phyloP scores from a whole-genome alignment of 371 early-diverging fungal species.

The Syncephalastrum sp. region DNA sequence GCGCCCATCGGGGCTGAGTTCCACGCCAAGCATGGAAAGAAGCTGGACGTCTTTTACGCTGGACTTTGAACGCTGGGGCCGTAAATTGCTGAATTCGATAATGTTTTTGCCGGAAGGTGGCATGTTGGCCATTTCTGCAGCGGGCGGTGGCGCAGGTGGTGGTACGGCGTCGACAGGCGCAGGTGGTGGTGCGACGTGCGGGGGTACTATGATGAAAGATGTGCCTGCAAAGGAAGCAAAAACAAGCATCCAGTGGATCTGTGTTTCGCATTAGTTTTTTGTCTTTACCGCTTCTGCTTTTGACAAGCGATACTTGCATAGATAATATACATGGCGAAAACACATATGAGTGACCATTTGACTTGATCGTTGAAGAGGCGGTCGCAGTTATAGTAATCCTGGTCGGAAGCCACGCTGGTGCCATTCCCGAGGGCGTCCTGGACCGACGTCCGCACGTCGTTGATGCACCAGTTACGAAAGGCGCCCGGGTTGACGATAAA shows the following conservation, averaged over 20 bases:
- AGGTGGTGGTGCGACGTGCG: conserved; percentile 5
- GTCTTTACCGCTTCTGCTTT: not conserved
- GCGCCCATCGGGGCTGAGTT: too few relatives aligned
- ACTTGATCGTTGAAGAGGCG: conserved; percentile 40
- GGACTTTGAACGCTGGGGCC: too few relatives aligned
- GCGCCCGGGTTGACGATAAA: conserved; percentile 11
- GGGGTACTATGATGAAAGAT: conserved; percentile 14
- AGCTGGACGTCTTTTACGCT: too few relatives aligned
- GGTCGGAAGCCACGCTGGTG: conserved; percentile 2
- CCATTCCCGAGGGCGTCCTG: conserved; percentile 3
- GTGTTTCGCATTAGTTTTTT: not conserved
- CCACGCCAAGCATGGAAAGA: too few relatives aligned
- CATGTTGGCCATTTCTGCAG: not conserved
- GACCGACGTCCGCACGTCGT: conserved; percentile 6
- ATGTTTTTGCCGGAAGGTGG: not conserved
- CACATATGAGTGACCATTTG: conserved; percentile 41
- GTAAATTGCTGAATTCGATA: too few relatives aligned
- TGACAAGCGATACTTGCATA: conserved; percentile 30
- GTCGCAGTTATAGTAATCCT: conserved; percentile 43
- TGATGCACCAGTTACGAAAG: conserved; percentile 16
- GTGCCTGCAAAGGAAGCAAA: conserved; percentile 17
- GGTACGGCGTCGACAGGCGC: conserved; percentile 2
- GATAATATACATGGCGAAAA: conserved; percentile 32
- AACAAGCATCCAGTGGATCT: conserved; percentile 21
- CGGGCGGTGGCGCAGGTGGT: conserved; percentile 1